These are phyloP conservation scores for Yarrowia deformans DNA, from an alignment of 805 yeast species.

Conservation along the genomic window DNA sequence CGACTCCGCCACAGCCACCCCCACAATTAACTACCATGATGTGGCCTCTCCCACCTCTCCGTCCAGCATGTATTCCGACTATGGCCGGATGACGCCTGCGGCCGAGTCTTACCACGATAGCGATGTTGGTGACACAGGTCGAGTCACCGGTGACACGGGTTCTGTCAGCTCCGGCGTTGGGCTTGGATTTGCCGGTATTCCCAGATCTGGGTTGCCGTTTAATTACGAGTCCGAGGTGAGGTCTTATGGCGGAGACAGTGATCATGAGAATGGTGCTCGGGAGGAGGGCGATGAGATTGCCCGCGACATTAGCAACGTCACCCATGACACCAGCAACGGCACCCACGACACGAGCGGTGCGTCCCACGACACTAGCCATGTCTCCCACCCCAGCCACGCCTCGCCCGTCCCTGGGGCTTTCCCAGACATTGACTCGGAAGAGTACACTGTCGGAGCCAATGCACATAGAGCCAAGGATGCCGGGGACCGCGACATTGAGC, in stretches of 20 bases:
- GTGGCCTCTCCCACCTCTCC: constrained; percentile 23
- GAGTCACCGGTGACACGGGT: not conserved
- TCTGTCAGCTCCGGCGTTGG: not conserved
- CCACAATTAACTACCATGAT: constrained; percentile 1
- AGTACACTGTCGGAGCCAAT: not conserved
- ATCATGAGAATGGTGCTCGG: not conserved
- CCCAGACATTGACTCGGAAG: constrained; percentile 11
- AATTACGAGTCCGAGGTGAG: constrained; percentile 8
- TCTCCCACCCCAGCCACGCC: too few species aligned
- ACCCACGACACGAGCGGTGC: too few species aligned
- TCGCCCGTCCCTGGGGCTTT: constrained; percentile 7
- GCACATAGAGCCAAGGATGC: not conserved
- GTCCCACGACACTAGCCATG: too few species aligned
- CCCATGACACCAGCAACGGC: not conserved
- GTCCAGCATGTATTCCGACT: constrained; percentile 29
- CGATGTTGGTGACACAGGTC: not conserved
- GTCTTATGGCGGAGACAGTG: not conserved
- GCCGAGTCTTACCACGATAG: too few species aligned
- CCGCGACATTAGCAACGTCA: too few species aligned
- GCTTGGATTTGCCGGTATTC: constrained; percentile 21
- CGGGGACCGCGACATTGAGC: not conserved
- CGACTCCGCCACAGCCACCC: constrained; percentile 10
- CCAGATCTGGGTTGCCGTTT: constrained; percentile 3
- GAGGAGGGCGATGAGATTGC: too few species aligned
- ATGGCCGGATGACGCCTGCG: constrained; percentile 11